These are phyloP conservation scores for Pseudocercospora vitis DNA, from an alignment of 2,329 filamentous ascomycete species.

Conservation along the genomic window DNA sequence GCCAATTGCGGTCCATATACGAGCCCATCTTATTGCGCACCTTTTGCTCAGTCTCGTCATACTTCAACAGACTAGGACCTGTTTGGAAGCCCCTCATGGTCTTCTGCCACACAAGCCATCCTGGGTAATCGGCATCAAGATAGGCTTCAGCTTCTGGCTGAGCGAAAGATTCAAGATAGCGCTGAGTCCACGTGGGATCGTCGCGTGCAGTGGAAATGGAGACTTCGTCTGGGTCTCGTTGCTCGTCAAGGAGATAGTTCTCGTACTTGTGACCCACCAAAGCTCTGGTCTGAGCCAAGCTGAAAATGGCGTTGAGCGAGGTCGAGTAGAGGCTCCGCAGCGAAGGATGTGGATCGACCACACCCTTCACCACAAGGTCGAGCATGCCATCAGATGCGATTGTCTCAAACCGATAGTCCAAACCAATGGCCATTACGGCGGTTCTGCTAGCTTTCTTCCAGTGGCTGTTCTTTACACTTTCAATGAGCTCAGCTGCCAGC, in stretches of 20 bases:
- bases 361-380: constrained; percentile 75
- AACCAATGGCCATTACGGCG: constrained; percentile 83
- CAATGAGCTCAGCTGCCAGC: constrained; percentile 77
- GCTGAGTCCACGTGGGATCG: constrained; percentile 74
- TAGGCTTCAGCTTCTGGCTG: constrained; percentile 80
- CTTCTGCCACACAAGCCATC: constrained; percentile 95
- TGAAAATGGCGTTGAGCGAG: constrained; percentile 73
- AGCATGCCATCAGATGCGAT: constrained; percentile 80
- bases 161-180: constrained; percentile 76
- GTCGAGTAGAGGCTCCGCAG: constrained; percentile 78
- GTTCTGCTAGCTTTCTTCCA: constrained; percentile 96
- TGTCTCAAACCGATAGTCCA: constrained; percentile 87
- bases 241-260: constrained; percentile 79
- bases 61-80: constrained; percentile 68
- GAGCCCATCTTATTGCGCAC: constrained; percentile 77
- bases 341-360: constrained; percentile 87
- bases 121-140: constrained; percentile 86
- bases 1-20: constrained; percentile 79
- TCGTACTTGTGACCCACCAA: constrained; percentile 83
- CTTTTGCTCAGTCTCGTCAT: constrained; percentile 75
- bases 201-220: constrained; percentile 70
- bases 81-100: constrained; percentile 77
- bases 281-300: constrained; percentile 82
- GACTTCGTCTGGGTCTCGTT: constrained; percentile 74
- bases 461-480: constrained; percentile 74